Evolutionary conservation across 163 green algal genomes (phyloP).

Genomic region (Chloromonas sp.): DNA sequence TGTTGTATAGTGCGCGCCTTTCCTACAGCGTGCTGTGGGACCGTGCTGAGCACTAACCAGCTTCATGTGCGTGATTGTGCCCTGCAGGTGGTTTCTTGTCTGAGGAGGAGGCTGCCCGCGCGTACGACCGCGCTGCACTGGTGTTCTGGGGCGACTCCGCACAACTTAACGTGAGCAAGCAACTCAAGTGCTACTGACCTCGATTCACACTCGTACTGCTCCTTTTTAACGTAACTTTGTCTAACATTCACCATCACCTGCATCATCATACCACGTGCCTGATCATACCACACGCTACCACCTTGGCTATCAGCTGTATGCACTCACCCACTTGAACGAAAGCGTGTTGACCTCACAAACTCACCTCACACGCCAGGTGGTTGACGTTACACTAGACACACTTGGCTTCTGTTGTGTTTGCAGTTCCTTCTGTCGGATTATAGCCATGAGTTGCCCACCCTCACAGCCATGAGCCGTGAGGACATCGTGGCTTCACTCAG

Average conservation of each 20-base stretch:
- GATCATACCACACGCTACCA: neutral
- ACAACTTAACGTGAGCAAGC: conserved; percentile 57
- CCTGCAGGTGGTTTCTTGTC: conserved; percentile 47
- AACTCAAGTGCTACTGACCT: neutral
- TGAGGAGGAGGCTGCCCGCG: conserved; percentile 70
- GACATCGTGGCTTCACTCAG: conserved; percentile 51
- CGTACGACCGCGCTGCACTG: conserved; percentile 80
- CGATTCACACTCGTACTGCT: neutral
- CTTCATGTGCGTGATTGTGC: neutral
- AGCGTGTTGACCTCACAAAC: too few relatives aligned
- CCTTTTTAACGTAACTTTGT: neutral
- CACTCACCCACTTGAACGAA: neutral
- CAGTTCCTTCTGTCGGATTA: conserved; percentile 69
- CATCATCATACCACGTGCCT: neutral
- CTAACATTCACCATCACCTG: neutral
- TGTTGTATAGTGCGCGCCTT: neutral
- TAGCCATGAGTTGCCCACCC: conserved; percentile 29
- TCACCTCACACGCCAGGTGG: too few relatives aligned
- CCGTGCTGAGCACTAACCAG: too few relatives aligned
- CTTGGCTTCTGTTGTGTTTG: neutral
- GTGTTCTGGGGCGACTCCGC: conserved; percentile 54
- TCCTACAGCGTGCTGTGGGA: too few relatives aligned
- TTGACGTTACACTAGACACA: too few relatives aligned
- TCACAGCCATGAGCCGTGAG: conserved; percentile 54
- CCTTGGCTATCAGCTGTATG: neutral